Percentiles rank a stretch among this genome's conserved stretches.
Conservation (phyloP, 2,329 filamentous ascomycete genomes). For the Zasmidium citrigriseum region DNA sequence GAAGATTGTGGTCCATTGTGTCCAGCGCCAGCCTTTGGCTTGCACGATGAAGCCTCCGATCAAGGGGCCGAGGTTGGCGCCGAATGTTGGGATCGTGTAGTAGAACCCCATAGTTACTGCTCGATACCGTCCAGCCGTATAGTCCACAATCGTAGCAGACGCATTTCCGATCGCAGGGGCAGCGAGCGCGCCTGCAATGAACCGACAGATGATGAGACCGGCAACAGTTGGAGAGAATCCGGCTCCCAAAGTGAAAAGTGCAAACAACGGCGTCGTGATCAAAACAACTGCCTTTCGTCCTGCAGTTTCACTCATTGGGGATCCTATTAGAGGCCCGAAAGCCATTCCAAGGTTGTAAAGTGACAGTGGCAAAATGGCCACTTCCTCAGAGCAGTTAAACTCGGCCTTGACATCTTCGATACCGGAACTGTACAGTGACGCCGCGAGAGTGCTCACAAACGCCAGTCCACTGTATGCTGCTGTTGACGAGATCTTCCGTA, state of each 20-base stretch:
- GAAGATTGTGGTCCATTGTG: constrained; percentile 36
- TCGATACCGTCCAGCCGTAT: constrained; percentile 31
- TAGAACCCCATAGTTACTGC: constrained; percentile 32
- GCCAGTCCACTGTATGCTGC: constrained; percentile 31
- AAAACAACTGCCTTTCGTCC: constrained; percentile 40
- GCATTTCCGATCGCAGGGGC: constrained; percentile 35
- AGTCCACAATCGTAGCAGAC: constrained; percentile 35
- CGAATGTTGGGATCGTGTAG: constrained; percentile 31
- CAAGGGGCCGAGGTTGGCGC: constrained; percentile 41
- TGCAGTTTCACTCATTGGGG: constrained; percentile 40
- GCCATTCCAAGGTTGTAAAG: constrained; percentile 41
- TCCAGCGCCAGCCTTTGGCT: constrained; percentile 38
- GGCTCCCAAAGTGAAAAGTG: constrained; percentile 37
- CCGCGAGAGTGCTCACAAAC: constrained; percentile 35
- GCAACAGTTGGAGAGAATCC: constrained; percentile 29
- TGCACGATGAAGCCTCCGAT: constrained; percentile 38
- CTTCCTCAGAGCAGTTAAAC: constrained; percentile 30
- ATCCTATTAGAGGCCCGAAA: constrained; percentile 38
- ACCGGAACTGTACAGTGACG: constrained; percentile 34
- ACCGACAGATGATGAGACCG: constrained; percentile 30
- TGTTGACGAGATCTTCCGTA: constrained; percentile 25
- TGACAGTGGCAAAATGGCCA: constrained; percentile 38
- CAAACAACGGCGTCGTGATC: constrained; percentile 37
- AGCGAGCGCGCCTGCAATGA: constrained; percentile 53
- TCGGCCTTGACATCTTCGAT: constrained; percentile 24